Conservation (phyloP, 192 early-diverging fungal genomes). For the Backusella morwellensis region DNA sequence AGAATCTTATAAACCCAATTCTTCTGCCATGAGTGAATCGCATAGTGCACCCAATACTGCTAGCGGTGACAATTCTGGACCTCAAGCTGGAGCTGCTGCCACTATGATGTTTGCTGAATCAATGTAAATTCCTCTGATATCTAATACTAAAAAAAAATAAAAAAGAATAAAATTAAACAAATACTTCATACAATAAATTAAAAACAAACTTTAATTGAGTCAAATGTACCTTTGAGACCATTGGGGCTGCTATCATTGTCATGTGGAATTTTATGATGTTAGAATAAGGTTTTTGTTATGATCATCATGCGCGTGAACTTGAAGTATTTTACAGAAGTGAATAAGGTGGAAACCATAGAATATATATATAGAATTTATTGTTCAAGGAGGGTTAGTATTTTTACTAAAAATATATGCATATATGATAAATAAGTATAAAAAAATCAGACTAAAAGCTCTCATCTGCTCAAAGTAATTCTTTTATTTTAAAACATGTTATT, state of each 20-base stretch:
- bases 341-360: too few relatives aligned
- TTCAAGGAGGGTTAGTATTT: too few relatives aligned
- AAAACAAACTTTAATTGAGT: not conserved
- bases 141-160: not conserved
- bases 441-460: too few relatives aligned
- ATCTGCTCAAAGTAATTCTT: too few relatives aligned
- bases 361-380: too few relatives aligned
- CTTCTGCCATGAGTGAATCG: not conserved
- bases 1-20: not conserved
- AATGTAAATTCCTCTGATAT: not conserved
- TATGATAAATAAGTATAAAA: too few relatives aligned
- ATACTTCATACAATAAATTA: not conserved
- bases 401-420: too few relatives aligned
- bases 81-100: slow-evolving; percentile 13
- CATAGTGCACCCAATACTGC: not conserved
- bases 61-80: not conserved
- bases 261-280: not conserved
- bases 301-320: too few relatives aligned
- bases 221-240: not conserved
- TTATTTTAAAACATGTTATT: too few relatives aligned
- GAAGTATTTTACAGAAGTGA: too few relatives aligned
- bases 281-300: not conserved
- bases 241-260: too few relatives aligned
- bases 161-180: not conserved
- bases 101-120: slow-evolving; percentile 22